Base-by-base conservation (phyloP, 2,329 filamentous ascomycete genomes). In the Aspergillus sp. region DNA sequence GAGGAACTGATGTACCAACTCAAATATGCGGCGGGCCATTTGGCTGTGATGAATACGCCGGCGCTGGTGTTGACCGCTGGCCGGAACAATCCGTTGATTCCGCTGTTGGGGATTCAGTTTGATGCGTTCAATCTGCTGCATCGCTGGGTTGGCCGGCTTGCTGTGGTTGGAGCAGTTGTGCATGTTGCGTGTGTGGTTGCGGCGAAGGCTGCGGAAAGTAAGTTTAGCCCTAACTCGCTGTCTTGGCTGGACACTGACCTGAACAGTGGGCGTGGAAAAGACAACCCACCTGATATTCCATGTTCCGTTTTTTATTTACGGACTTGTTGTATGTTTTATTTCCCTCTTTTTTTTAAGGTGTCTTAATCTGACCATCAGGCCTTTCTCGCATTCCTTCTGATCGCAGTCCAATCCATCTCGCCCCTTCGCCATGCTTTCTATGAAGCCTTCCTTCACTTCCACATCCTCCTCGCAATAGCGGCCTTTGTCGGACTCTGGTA, bases 41-140 rank as follows among this genome's bases (percentile, higher is more conserved):
- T 98, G 60, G 86, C 92, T 4, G 82, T 91, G 8, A 85, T 96
- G 71, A 98, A 96, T 78, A 88, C 96, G 81, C 85, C 97, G 11
- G 91, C 91, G 3, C 85, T 96, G 48, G 83, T 97, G 66, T 84
- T 97, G 62, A 85, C 96, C 59, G 92, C 91, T 17, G 87, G 91
- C 34, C 89, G 93, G 68, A 97, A 97, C 79, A 98, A 97, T 75
- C 91, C 91, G 3, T 80, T 96, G 53, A 96, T 97, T 68, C 73
- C 79, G 5, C 72, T 95, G 30, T 82, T 97, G 55, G 85, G 89
- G 62, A 87, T 97, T 69, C 91, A 89, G 68, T 98, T 96, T 75
- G 93, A 98, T 73, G 93, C 91, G 0, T 97, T 96, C 82, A 97
- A 97, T 73, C 85, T 93, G 11, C 79, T 93, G 57, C 90, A 95